These are phyloP conservation scores for Aspergillus sergii DNA, from an alignment of 2,329 filamentous ascomycete species.

Conservation along the genomic window DNA sequence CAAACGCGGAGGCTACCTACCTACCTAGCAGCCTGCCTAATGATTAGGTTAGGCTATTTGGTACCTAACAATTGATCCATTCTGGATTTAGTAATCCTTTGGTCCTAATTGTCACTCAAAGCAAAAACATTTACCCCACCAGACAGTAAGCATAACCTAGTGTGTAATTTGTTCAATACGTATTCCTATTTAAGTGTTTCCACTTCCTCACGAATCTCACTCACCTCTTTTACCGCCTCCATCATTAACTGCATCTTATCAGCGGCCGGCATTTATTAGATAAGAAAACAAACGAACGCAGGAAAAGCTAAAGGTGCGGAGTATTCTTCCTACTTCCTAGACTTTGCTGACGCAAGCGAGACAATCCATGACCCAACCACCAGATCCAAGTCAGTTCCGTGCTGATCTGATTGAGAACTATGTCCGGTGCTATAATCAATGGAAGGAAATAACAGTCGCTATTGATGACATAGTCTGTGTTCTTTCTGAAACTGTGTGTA, in stretches of 20 bases:
- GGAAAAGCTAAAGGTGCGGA: background rate
- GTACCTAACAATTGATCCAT: background rate
- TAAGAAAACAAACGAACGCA: background rate
- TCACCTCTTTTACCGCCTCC: background rate
- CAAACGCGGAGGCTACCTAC: background rate
- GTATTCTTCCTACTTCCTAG: too few relatives aligned
- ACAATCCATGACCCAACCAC: background rate
- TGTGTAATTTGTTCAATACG: too few relatives aligned
- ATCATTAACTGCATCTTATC: background rate
- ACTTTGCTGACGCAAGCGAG: background rate
- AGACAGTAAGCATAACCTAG: background rate
- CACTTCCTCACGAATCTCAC: background rate
- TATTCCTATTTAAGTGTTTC: background rate
- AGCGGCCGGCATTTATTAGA: background rate
- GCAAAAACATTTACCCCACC: background rate
- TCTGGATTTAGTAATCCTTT: background rate
- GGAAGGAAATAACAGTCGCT: conserved; percentile 18
- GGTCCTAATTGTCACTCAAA: background rate
- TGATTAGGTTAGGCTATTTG: background rate
- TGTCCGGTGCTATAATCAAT: conserved; percentile 24
- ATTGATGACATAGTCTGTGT: conserved; percentile 30
- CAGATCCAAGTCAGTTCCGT: background rate
- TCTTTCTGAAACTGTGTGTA: conserved; percentile 13
- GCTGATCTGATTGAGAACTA: background rate
- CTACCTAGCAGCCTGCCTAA: background rate